Evolutionary conservation across 345 rosid genomes (phyloP).

Genomic region (Lepidium aucheri): DNA sequence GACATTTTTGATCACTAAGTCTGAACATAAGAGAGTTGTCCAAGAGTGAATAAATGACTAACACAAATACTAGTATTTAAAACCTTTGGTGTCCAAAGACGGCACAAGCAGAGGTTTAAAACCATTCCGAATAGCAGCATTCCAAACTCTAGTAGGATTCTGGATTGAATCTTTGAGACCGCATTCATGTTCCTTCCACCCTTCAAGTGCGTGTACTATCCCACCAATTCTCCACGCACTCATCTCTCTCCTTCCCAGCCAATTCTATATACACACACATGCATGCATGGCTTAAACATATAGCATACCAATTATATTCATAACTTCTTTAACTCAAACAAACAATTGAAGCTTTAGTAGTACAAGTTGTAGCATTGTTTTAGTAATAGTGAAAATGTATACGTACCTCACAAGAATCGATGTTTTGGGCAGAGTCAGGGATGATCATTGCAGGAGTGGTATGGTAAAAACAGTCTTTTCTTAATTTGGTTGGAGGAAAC

Average conservation of each 20-base stretch:
- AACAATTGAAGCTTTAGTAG: not conserved
- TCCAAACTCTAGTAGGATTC: conserved; percentile 37
- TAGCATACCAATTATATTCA: too few species aligned
- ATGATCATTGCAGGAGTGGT: conserved; percentile 52
- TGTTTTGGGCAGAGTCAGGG: conserved; percentile 45
- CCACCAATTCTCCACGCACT: conserved; percentile 65
- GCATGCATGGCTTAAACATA: not conserved
- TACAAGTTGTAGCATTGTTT: not conserved
- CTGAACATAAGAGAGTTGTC: not conserved
- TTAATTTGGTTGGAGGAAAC: conserved; percentile 37
- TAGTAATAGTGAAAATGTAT: not conserved
- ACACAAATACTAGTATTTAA: not conserved
- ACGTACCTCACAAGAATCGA: conserved; percentile 72
- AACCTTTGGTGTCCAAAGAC: not conserved
- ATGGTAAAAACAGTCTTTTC: conserved; percentile 52
- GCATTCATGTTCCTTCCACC: conserved; percentile 55
- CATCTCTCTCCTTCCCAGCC: conserved; percentile 75
- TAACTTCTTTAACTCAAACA: not conserved
- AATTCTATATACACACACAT: conserved; percentile 32
- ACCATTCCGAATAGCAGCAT: conserved; percentile 51
- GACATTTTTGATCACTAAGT: not conserved
- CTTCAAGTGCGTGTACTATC: conserved; percentile 58
- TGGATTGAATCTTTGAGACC: conserved; percentile 31
- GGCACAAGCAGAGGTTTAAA: conserved; percentile 38
- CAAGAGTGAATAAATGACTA: not conserved